Conservation (phyloP, 345 rosid genomes). For the Linum tenue region DNA sequence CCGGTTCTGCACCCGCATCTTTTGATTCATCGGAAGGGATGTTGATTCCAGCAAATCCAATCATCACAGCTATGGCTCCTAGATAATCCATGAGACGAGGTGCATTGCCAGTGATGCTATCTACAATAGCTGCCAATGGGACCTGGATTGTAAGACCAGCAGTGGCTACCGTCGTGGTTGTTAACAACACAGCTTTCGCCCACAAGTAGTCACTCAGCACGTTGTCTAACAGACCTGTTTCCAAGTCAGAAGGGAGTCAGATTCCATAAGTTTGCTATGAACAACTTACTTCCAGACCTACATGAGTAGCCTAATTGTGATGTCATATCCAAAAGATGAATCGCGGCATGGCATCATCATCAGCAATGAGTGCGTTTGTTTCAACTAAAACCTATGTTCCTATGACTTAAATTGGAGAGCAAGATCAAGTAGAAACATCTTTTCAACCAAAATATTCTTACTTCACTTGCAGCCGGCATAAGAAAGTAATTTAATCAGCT, state of each 20-base stretch:
- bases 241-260: not conserved
- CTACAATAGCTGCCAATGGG: constrained; percentile 85
- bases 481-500: not conserved
- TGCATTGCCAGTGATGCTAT: constrained; percentile 56
- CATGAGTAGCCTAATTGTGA: too few relatives aligned
- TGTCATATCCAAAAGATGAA: too few relatives aligned
- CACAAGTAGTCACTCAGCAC: constrained; percentile 90
- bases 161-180: constrained; percentile 87
- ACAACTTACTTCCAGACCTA: too few relatives aligned
- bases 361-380: too few relatives aligned
- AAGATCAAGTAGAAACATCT: too few relatives aligned
- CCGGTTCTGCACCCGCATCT: constrained; percentile 33
- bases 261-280: not conserved
- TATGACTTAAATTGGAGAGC: too few relatives aligned
- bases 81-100: constrained; percentile 60
- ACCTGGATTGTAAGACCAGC: constrained; percentile 95
- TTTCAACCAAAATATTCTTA: too few relatives aligned
- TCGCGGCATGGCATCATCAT: too few relatives aligned
- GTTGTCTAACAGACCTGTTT: constrained; percentile 72
- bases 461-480: not conserved
- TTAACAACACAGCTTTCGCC: constrained; percentile 89
- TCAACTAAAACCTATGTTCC: too few relatives aligned
- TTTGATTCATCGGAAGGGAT: constrained; percentile 50
- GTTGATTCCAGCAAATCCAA: constrained; percentile 85
- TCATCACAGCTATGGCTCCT: constrained; percentile 82